Evolutionary conservation across 768 basidiomycete species (phyloP).

Genomic region (Fistulinella prunicolor): DNA sequence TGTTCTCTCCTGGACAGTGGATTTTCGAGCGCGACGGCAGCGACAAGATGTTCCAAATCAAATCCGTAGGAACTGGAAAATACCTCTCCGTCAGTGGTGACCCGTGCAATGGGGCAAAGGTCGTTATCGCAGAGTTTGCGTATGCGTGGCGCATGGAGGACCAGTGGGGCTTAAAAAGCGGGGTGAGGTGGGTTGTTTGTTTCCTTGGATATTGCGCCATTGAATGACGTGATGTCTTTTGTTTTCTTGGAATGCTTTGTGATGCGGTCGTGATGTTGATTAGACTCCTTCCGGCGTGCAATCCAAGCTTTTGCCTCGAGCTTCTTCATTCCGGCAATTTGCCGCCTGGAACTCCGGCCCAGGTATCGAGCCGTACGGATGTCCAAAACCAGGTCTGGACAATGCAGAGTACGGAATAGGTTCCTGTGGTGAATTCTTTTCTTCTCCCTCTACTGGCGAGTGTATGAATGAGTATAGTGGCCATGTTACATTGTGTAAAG

Average conservation of each 20-base stretch:
- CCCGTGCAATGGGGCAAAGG: conserved; percentile 35
- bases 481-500: too few species aligned
- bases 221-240: too few species aligned
- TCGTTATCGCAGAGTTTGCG: conserved; percentile 37
- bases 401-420: conserved; percentile 8
- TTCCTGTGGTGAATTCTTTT: neutral
- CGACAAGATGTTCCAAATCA: conserved; percentile 39
- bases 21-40: conserved; percentile 27
- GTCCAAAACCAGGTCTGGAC: conserved; percentile 55
- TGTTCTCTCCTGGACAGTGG: too few species aligned
- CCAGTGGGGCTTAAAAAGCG: conserved; percentile 31
- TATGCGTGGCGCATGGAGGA: conserved; percentile 54
- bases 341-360: conserved; percentile 42
- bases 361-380: conserved; percentile 48
- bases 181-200: conserved; percentile 39
- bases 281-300: conserved; percentile 45
- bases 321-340: conserved; percentile 46
- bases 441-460: neutral
- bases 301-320: conserved; percentile 44
- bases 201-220: too few species aligned
- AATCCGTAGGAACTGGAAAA: conserved; percentile 37
- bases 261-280: neutral
- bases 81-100: conserved; percentile 40
- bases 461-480: neutral
- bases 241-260: too few species aligned